Percentiles rank a stretch among this genome's conserved stretches.
Conservation (phyloP, 169 alveolate species). For the Plasmodium adleri region DNA sequence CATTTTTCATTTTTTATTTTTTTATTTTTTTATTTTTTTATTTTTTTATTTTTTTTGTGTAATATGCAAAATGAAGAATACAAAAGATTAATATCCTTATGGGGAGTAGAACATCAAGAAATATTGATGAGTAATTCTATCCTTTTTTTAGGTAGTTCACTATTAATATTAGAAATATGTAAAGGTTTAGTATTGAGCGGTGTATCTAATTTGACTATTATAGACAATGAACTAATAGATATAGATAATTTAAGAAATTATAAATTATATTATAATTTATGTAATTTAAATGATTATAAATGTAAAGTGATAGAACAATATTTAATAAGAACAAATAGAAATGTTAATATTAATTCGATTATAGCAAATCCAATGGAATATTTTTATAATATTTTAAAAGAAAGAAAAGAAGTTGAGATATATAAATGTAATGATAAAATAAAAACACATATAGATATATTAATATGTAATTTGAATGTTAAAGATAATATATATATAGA, state of each 20-base stretch:
- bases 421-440: too few species aligned
- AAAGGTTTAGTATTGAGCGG: constrained; percentile 52
- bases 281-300: constrained; percentile 22
- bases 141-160: constrained; percentile 29
- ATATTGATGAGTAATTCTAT: constrained; percentile 36
- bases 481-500: constrained; percentile 35
- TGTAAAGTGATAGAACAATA: constrained; percentile 32
- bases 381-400: constrained; percentile 14
- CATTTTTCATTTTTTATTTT: neutral
- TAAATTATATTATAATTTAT: constrained; percentile 12
- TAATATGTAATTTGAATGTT: constrained; percentile 35
- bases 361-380: constrained; percentile 20
- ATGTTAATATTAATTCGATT: constrained; percentile 7
- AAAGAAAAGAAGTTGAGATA: neutral
- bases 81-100: constrained; percentile 31
- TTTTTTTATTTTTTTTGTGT: neutral
- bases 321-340: constrained; percentile 19
- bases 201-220: constrained; percentile 10
- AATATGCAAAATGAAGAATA: constrained; percentile 44
- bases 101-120: constrained; percentile 63
- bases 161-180: constrained; percentile 27
- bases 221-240: constrained; percentile 23
- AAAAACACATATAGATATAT: constrained; percentile 7
- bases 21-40: neutral
- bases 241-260: neutral